Evolutionary conservation across 345 rosid species (phyloP).

Genomic region (Cardiospermum halicacabum): DNA sequence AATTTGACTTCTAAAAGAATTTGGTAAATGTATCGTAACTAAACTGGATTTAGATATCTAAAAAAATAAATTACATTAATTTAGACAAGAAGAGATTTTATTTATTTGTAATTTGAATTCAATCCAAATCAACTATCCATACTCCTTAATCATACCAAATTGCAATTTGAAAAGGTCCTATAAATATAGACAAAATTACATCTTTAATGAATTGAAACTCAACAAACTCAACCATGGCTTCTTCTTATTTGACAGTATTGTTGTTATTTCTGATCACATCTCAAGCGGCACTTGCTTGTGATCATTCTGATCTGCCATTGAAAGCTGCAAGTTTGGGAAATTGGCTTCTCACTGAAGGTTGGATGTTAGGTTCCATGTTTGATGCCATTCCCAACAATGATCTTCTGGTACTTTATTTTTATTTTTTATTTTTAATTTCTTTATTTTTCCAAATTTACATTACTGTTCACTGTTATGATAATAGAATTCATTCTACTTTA

Average conservation of each 20-base stretch:
- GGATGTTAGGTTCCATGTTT: slow-evolving; percentile 32
- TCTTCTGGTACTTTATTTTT: slow-evolving; percentile 23
- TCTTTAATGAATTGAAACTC: background rate
- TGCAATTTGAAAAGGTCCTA: too few species aligned
- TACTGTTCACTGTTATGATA: too few species aligned
- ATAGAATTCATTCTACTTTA: too few species aligned
- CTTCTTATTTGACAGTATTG: background rate
- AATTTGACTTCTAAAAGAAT: too few species aligned
- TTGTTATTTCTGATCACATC: background rate
- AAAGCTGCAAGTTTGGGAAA: slow-evolving; percentile 36
- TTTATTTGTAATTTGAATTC: too few species aligned
- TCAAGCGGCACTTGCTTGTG: background rate
- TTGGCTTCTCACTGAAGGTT: slow-evolving; percentile 37
- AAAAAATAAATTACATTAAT: too few species aligned
- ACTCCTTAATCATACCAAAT: too few species aligned
- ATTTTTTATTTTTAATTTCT: background rate
- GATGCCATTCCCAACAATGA: slow-evolving; percentile 31
- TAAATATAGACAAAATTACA: background rate
- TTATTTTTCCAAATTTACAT: too few species aligned
- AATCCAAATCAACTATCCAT: too few species aligned
- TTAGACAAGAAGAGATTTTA: too few species aligned
- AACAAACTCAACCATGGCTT: background rate
- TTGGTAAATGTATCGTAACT: too few species aligned
- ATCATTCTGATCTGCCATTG: slow-evolving; percentile 5
- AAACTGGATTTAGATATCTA: too few species aligned